These are phyloP conservation scores for Macrolepiota albuminosa DNA, from an alignment of 768 basidiomycete species.

Conservation along the genomic window DNA sequence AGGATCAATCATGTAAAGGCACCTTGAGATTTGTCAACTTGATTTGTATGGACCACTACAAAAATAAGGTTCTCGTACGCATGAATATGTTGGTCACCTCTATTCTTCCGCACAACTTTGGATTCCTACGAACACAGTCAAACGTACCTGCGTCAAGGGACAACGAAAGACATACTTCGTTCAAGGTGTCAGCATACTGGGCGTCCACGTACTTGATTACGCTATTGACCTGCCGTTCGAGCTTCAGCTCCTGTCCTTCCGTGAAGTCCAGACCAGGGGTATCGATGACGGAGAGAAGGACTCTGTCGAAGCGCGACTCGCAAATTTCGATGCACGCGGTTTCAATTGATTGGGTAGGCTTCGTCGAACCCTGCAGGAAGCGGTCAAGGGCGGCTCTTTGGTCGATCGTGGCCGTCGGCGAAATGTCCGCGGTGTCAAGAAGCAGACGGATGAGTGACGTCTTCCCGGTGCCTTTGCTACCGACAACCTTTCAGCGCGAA, in stretches of 20 bases:
- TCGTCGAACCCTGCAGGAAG: constrained; percentile 59
- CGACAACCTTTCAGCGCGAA: constrained; percentile 56
- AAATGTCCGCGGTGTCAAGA: constrained; percentile 80
- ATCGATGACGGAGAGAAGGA: constrained; percentile 77
- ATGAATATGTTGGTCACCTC: constrained; percentile 88
- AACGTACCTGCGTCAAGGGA: not conserved
- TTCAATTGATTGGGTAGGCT: constrained; percentile 58
- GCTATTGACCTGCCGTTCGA: constrained; percentile 72
- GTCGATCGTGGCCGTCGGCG: constrained; percentile 69
- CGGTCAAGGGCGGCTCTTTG: constrained; percentile 61
- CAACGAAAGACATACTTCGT: constrained; percentile 49
- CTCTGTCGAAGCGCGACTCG: constrained; percentile 77
- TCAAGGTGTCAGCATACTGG: constrained; percentile 84
- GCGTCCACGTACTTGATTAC: constrained; percentile 77
- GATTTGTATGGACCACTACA: not conserved
- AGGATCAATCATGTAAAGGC: constrained; percentile 85
- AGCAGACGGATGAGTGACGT: constrained; percentile 77
- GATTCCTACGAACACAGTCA: constrained; percentile 53
- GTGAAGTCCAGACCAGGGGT: constrained; percentile 81
- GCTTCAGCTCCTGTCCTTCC: constrained; percentile 65
- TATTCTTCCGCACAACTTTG: constrained; percentile 82
- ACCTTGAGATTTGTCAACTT: constrained; percentile 37
- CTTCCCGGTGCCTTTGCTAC: constrained; percentile 79
- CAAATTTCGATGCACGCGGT: constrained; percentile 75
- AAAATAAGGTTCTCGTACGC: constrained; percentile 45